phyloP scores from a whole-genome alignment of 192 early-diverging fungal species.

The Coemansia guatemalensis region DNA sequence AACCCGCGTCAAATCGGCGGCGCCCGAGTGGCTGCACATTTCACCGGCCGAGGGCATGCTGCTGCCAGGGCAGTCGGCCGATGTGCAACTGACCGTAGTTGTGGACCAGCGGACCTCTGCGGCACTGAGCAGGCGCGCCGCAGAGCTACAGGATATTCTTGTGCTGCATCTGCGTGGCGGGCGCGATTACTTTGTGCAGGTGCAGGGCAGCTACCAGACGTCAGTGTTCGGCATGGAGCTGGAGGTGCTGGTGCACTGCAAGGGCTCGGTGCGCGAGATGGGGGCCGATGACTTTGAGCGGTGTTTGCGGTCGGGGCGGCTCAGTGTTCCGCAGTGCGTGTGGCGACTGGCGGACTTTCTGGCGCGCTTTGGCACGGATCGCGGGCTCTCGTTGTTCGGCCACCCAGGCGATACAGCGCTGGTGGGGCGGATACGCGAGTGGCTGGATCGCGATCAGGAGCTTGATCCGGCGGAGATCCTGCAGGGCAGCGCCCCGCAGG shows the following conservation, averaged over 20 bases:
- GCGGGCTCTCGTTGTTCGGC: conserved; percentile 36
- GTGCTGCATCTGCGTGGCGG: conserved; percentile 79
- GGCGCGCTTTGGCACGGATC: conserved; percentile 33
- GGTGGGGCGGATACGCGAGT: conserved; percentile 69
- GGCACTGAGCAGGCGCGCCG: conserved; percentile 54
- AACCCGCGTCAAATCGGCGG: conserved; percentile 49
- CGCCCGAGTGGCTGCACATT: conserved; percentile 74
- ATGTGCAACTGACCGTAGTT: conserved; percentile 34
- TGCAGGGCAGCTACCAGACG: conserved; percentile 66
- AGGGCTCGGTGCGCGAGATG: conserved; percentile 59
- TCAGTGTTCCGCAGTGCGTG: conserved; percentile 50
- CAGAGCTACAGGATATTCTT: conserved; percentile 53
- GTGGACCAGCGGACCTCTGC: conserved; percentile 58
- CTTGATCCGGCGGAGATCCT: conserved; percentile 19
- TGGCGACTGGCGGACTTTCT: conserved; percentile 52
- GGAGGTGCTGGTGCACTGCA: conserved; percentile 62
- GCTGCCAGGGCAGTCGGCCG: conserved; percentile 60
- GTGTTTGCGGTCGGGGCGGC: conserved; percentile 34
- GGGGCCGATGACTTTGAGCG: conserved; percentile 49
- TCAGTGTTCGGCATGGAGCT: conserved; percentile 77
- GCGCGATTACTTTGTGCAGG: conserved; percentile 81
- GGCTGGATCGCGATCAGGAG: conserved; percentile 68
- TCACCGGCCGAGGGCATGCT: conserved; percentile 68
- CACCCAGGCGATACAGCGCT: conserved; percentile 61
- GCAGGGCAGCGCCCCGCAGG: conserved; percentile 14